Evolutionary conservation across 352 stramenopile genomes (phyloP), one percentile per base, ranked within the genome.

Genomic region (Pythium diclinum): DNA sequence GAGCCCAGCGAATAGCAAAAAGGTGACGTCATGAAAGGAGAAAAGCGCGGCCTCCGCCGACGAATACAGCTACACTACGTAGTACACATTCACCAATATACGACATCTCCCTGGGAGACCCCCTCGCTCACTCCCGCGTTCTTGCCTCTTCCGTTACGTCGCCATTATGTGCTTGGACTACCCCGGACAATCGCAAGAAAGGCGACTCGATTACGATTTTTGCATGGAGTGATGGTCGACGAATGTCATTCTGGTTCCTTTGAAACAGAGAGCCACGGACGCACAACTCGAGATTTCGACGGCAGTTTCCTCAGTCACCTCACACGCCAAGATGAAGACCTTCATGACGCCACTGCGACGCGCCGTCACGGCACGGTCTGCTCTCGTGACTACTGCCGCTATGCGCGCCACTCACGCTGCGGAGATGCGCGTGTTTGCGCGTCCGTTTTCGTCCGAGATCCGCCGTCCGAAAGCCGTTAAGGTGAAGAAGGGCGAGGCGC

Each of bases 401-500:
- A 47, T 44, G 17, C 52, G 56, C 40, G 16, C 34, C 2, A 9
- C 17, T 19, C 17, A 6, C 3, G n/a, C 32, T 6, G n/a, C 25
- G 17, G 28, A 44, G 19, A 25, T 46, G 47, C 21, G 40, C 14
- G 8, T 1, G 47, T 5, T 28, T 38, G 25, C 28, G 42, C 81
- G 78, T 11, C 48, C 69, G 25, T 84, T 83, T 51, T 67, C 75
- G 34, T 76, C 63, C 4, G 64, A 81, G 16, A 61, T 74, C 44
- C 83, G 82, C 63, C 82, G 82, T 14, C 72, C 83, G 16, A 85
- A 86, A 34, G 65, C 81, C 33, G 75, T 92, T 60, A 86, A 86
- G 52, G 70, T 90, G 19, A 90, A 87, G 71, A 88, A 89, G 67
- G 85, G 73, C 65, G 79, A 89, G 36, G 76, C 83, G 54, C 76